Base-by-base conservation (phyloP, 73 alveolate genomes). In the Paramecium biaurelia region DNA sequence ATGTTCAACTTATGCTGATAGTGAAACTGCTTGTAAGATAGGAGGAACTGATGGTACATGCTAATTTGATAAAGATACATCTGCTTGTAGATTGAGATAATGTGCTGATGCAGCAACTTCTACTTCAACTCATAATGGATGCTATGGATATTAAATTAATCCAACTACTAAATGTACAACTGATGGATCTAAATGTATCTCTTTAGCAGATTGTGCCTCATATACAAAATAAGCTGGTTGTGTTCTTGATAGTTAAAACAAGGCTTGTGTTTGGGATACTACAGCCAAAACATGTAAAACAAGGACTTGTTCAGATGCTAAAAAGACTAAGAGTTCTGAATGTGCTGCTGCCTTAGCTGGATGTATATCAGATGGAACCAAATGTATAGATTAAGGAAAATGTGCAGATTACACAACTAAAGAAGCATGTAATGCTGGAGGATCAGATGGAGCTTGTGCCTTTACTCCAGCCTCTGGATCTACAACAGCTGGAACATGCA, bases 381-480 rank as follows among this genome's bases (percentile, higher is more conserved):
- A 21, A 15, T 79, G 90, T 18, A 45, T 79, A 0, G 43, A 58
- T 30, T n/a, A 79, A 79, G 70, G 56, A 38, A 24, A 21, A 21
- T 79, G 90, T 24, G 45, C 90, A 42, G 32, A 58, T 10, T 79
- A 79, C 30, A 43, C 70, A 2, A 79, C 47, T 5, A 38, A 42
- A 79, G 90, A 24, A 47, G 43, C 90, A 2, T 79, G 90, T 45
- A 10, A 0, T 37, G 32, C 56, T 72, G 86, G 86, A 12, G 90
- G 90, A 79, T 43, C 90, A 42, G 90, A 79, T 79, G 90, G 90
- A n/a, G 76, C 42, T 4, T 79, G 90, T 79, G 76, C 76, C 1
- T 79, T 79, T 79, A 79, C 90, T 79, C 76, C 76, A 79, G 70
- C 70, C 1, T 79, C 90, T 5, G 56, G 35, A 42, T 21, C 76